Evolutionary conservation across 2,329 filamentous ascomycete genomes (phyloP), one percentile per base, ranked within the genome.

Genomic region (Pseudocercospora ulei): DNA sequence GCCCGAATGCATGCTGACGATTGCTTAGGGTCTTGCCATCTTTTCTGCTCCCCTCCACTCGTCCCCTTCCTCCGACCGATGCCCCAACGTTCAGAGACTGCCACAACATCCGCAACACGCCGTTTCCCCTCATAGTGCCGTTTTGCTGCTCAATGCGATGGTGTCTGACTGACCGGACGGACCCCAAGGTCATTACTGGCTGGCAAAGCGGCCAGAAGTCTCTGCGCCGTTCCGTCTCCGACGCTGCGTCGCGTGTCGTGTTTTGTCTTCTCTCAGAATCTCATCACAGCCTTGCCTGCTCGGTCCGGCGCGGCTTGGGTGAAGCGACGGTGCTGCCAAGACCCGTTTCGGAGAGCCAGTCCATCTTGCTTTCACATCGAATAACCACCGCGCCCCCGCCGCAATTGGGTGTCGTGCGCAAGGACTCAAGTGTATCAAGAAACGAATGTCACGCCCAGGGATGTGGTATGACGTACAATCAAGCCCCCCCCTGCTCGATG

Each of bases 1-100:
- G 27, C n/a, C 35, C 37, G 41, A 38, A 33, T 31, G 14, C 24
- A 22, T 20, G 41, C 41, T 44, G 33, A 44, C 41, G 8, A 13
- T 31, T 44, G 37, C n/a, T 40, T 44, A 44, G 41, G 23, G 22
- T 36, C 22, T 16, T 25, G 14, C 34, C 12, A n/a, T 12, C 14
- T 36, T 26, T 9, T 33, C 18, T 22, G 8, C 29, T 19, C 22
- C 29, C n/a, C 29, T 22, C 3, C 16, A 11, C 30, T 23, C 30
- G 30, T 22, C 18, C 30, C n/a, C 13, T 33, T 33, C 30, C 18
- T 33, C 30, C 30, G 30, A 14, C 30, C 23, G 18, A 33, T 33
- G 17, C 29, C 29, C 29, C 19, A 23, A 17, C 23, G n/a, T 33
- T 20, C 25, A 8, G 12, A 28, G 25, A 28, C 12, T 28, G 9